Percentiles rank a stretch among this genome's conserved stretches.
Evolutionary conservation across 441 rosid species (phyloP).

Genomic region (Gossypium davidsonii): DNA sequence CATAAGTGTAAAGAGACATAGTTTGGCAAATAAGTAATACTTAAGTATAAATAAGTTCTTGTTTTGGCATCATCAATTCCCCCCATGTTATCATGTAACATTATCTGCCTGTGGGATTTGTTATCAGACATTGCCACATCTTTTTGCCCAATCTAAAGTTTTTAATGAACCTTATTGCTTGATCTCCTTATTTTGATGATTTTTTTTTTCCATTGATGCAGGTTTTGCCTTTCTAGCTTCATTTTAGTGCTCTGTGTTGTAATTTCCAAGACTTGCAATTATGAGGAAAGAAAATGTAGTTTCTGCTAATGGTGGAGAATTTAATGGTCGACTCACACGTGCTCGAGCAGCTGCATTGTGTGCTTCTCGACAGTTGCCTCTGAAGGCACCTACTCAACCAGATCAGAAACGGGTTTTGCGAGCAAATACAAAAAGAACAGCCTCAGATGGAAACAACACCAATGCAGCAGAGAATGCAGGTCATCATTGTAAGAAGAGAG

Average conservation of each 20-base stretch:
- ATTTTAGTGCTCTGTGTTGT: slow-evolving; percentile 27
- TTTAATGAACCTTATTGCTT: not conserved
- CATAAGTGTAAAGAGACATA: not conserved
- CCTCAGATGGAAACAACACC: slow-evolving; percentile 41
- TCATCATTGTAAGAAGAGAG: slow-evolving; percentile 46
- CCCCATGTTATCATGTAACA: not conserved
- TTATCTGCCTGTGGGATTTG: not conserved
- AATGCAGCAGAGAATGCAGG: slow-evolving; percentile 25
- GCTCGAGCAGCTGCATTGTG: slow-evolving; percentile 55
- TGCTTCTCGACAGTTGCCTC: slow-evolving; percentile 27
- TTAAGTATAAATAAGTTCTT: not conserved
- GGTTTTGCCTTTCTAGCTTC: slow-evolving; percentile 20
- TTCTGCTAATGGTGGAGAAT: slow-evolving; percentile 27
- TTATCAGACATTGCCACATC: not conserved
- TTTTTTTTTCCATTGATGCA: slow-evolving; percentile 28
- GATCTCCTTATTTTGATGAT: slow-evolving; percentile 12
- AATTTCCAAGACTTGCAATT: slow-evolving; percentile 34
- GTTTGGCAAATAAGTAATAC: not conserved
- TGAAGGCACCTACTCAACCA: slow-evolving; percentile 27
- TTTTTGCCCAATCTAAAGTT: slow-evolving; percentile 1
- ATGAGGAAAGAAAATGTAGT: slow-evolving; percentile 55
- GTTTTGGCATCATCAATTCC: not conserved
- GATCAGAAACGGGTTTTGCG: slow-evolving; percentile 28
- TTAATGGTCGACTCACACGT: slow-evolving; percentile 60
- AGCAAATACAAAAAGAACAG: slow-evolving; percentile 49